Conservation (phyloP, 2,329 filamentous ascomycete genomes). For the Didymella sp. region DNA sequence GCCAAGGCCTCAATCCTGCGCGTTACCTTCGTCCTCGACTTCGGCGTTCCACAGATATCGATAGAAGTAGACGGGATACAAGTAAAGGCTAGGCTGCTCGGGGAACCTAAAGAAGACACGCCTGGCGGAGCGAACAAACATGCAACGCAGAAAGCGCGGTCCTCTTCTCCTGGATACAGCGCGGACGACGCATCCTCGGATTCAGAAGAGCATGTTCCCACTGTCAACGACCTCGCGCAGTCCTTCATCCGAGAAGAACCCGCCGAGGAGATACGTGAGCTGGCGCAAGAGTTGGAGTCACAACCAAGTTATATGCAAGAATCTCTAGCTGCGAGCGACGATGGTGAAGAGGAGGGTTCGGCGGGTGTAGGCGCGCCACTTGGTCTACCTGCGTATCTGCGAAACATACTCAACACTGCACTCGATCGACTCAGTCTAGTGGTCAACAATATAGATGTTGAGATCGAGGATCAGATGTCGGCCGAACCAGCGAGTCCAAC, state of each 20-base stretch:
- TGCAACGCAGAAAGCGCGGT: constrained; percentile 15
- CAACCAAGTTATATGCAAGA: constrained; percentile 69
- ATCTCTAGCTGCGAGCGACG: constrained; percentile 66
- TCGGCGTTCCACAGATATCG: constrained; percentile 82
- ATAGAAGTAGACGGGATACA: constrained; percentile 84
- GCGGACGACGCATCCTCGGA: constrained; percentile 31
- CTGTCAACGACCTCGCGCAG: constrained; percentile 74
- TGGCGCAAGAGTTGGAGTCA: constrained; percentile 72
- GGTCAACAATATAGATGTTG: constrained; percentile 70
- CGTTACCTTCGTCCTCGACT: constrained; percentile 84
- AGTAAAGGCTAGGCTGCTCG: constrained; percentile 59
- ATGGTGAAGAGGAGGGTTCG: constrained; percentile 67
- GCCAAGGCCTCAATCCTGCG: constrained; percentile 79
- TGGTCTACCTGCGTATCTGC: constrained; percentile 73
- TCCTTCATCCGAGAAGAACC: constrained; percentile 80
- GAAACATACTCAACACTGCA: constrained; percentile 75
- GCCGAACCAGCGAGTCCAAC: constrained; percentile 62
- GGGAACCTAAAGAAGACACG: constrained; percentile 19
- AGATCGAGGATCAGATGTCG: constrained; percentile 64
- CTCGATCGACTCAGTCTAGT: constrained; percentile 73
- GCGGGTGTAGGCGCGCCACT: constrained; percentile 75
- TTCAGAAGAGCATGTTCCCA: constrained; percentile 61
- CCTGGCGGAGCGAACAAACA: constrained; percentile 14
- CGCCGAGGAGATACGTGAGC: constrained; percentile 67
- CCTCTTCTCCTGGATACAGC: constrained; percentile 19